Conservation (phyloP, 2,329 filamentous ascomycete species). For the Sporothrix euskadiensis region DNA sequence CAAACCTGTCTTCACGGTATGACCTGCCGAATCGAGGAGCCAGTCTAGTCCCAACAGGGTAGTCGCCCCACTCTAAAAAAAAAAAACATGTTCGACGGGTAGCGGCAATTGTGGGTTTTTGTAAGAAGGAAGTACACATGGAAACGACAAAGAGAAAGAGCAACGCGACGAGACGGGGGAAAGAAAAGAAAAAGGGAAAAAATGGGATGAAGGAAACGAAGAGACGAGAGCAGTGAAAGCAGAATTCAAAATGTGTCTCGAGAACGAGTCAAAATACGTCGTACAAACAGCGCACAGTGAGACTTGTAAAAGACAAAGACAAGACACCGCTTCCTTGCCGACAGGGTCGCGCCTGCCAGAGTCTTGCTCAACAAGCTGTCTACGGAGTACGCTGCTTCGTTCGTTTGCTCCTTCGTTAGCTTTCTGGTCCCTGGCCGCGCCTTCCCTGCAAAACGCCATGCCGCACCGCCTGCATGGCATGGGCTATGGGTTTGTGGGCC, state of each 20-base stretch:
- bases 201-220: not conserved
- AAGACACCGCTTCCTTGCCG: not conserved
- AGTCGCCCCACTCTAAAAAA: conserved; percentile 11
- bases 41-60: conserved; percentile 12
- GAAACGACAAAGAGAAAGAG: conserved; percentile 23
- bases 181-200: not conserved
- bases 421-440: conserved; percentile 8
- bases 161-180: not conserved
- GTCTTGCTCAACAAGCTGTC: not conserved
- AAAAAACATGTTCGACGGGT: conserved; percentile 7
- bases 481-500: not conserved
- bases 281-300: not conserved
- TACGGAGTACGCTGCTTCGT: not conserved
- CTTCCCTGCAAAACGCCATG: conserved; percentile 10
- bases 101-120: conserved; percentile 23
- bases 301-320: not conserved
- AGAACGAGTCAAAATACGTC: not conserved
- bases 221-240: not conserved
- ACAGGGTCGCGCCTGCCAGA: conserved; percentile 14
- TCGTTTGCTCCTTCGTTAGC: not conserved
- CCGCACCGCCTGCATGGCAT: conserved; percentile 1
- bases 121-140: conserved; percentile 12
- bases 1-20: conserved; percentile 22
- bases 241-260: not conserved
- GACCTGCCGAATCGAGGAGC: conserved; percentile 28